A percentile compares a stretch with the other conserved stretches of the same genome.
Evolutionary conservation across 257 asterid species (phyloP).

Genomic region (Nicotiana attenuata): DNA sequence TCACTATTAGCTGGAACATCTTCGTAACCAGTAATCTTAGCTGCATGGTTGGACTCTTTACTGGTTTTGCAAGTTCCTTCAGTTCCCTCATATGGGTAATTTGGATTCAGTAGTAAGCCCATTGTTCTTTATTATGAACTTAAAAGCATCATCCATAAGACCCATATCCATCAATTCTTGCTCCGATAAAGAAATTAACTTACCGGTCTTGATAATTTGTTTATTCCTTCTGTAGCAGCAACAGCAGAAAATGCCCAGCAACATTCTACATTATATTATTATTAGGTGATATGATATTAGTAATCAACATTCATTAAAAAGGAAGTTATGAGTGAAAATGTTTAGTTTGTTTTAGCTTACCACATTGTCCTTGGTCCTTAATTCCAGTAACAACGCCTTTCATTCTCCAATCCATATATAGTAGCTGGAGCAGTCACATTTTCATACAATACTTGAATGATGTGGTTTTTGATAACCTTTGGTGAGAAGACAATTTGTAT

Average conservation of each 20-base stretch:
- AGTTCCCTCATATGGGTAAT: not conserved
- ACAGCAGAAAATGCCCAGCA: not conserved
- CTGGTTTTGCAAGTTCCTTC: not conserved
- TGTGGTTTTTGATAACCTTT: not conserved
- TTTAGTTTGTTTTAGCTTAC: not conserved
- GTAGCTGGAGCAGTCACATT: not conserved
- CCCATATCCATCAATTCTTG: not conserved
- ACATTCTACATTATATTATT: not conserved
- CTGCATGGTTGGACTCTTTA: not conserved
- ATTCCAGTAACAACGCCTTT: not conserved
- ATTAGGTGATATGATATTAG: too few species aligned
- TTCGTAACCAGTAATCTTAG: not conserved
- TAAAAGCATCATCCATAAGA: not conserved
- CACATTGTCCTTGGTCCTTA: not conserved
- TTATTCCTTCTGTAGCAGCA: not conserved
- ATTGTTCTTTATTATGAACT: not conserved
- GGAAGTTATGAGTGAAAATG: not conserved
- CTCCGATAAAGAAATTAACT: not conserved
- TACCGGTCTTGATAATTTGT: not conserved
- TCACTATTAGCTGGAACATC: not conserved
- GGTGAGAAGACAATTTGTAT: not conserved
- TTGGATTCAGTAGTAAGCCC: not conserved
- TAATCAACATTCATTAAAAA: not conserved
- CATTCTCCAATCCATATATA: not conserved
- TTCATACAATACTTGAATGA: not conserved